Evolutionary conservation across 2,329 filamentous ascomycete genomes (phyloP).

Genomic region (Colletotrichum limetticola): DNA sequence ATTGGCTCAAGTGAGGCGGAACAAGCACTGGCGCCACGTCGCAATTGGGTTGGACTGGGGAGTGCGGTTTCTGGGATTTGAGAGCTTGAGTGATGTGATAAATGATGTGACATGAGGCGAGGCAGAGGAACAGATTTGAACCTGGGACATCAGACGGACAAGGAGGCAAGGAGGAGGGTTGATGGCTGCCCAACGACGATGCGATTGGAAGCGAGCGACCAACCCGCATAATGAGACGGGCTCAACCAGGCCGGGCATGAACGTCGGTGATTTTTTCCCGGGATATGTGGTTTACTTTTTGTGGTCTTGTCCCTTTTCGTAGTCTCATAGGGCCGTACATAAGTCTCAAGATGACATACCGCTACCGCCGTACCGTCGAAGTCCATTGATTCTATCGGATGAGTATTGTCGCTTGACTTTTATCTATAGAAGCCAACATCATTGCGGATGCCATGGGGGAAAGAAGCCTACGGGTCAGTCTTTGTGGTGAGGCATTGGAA

Average conservation of each 20-base stretch:
- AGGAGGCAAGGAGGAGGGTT: constrained; percentile 23
- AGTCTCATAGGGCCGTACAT: not conserved
- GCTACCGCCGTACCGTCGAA: not conserved
- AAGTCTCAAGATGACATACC: not conserved
- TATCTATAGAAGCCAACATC: not conserved
- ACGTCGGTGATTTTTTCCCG: constrained; percentile 24
- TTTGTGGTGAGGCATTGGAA: not conserved
- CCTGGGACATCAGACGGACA: constrained; percentile 23
- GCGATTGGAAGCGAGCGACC: constrained; percentile 21
- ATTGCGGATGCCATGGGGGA: too few relatives aligned
- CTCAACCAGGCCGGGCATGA: constrained; percentile 28
- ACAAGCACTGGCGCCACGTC: constrained; percentile 37
- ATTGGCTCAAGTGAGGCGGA: constrained; percentile 34
- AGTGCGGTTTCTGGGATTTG: constrained; percentile 15
- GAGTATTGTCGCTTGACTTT: not conserved
- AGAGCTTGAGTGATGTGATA: constrained; percentile 7
- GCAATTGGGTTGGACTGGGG: constrained; percentile 33
- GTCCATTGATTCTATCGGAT: not conserved
- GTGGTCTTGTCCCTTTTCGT: constrained; percentile 14
- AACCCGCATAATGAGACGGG: constrained; percentile 21
- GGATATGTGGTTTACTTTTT: constrained; percentile 14
- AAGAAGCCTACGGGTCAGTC: not conserved
- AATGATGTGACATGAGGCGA: constrained; percentile 11
- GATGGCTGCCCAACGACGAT: constrained; percentile 37
- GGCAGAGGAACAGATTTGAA: not conserved